Conservation (phyloP, 2,329 filamentous ascomycete genomes). For the Fusarium sp. region DNA sequence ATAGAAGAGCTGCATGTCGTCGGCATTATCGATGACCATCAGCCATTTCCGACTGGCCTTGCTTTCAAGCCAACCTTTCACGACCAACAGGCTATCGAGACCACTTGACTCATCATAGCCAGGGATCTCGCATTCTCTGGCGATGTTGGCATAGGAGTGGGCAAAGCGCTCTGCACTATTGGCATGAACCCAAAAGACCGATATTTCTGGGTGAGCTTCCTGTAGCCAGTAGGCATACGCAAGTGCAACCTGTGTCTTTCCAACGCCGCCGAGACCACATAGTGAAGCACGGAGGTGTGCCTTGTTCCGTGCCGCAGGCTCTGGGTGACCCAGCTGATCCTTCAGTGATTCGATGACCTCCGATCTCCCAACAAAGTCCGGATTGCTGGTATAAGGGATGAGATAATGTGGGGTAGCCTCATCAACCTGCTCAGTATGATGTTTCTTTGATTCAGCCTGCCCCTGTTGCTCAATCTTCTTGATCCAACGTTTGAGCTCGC, state of each 20-base stretch:
- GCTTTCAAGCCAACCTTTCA: slow-evolving; percentile 48
- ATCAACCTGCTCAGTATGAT: background rate
- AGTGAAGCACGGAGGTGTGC: slow-evolving; percentile 8
- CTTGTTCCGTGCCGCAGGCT: rapidly evolving
- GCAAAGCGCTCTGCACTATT: slow-evolving; percentile 46
- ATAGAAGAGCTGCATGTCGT: slow-evolving; percentile 34
- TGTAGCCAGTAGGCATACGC: slow-evolving; percentile 31
- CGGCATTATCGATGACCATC: slow-evolving; percentile 38
- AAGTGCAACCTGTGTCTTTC: slow-evolving; percentile 34
- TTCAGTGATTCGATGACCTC: slow-evolving; percentile 14
- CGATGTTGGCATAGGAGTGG: slow-evolving; percentile 49
- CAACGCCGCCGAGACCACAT: slow-evolving; percentile 29
- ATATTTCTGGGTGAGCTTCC: slow-evolving; percentile 7
- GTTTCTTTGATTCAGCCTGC: background rate
- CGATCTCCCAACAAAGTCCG: slow-evolving; percentile 22
- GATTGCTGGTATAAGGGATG: slow-evolving; percentile 26
- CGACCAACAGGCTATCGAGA: slow-evolving; percentile 37
- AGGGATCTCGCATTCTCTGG: slow-evolving; percentile 42
- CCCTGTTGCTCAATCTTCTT: background rate
- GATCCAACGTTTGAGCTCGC: slow-evolving; percentile 24
- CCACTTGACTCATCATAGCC: slow-evolving; percentile 39
- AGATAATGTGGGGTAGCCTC: background rate
- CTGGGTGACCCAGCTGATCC: background rate
- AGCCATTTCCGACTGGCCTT: slow-evolving; percentile 17
- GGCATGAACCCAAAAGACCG: slow-evolving; percentile 52